Evolutionary conservation across 1,284 basidiomycete genomes (phyloP).

Genomic region (Tranzscheliella williamsii): DNA sequence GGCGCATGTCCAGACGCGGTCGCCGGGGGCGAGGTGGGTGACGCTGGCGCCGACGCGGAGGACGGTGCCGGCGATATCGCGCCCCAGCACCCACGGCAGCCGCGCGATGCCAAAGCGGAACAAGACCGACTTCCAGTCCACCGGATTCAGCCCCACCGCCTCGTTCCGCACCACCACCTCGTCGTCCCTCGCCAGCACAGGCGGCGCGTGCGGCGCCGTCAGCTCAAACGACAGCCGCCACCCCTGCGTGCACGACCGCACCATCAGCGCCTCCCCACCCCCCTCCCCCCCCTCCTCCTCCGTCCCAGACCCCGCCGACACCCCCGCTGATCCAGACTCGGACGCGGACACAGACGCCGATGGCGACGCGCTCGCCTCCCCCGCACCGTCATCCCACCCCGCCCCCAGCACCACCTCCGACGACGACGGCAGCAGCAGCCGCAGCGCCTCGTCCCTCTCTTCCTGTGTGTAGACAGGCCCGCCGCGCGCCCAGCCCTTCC

Average conservation of each 20-base stretch:
- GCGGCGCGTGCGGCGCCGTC: conserved; percentile 17
- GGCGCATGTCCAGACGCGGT: conserved; percentile 59
- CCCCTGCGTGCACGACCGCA: conserved; percentile 43
- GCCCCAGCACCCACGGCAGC: conserved; percentile 62
- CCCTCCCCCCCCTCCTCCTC: conserved; percentile 2
- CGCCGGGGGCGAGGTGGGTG: conserved; percentile 61
- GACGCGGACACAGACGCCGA: background rate
- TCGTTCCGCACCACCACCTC: conserved; percentile 39
- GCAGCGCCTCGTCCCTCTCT: conserved; percentile 24
- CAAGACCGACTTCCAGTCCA: conserved; percentile 48
- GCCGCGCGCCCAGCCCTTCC: too few species aligned
- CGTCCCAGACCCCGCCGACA: background rate
- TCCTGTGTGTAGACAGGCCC: conserved; percentile 12
- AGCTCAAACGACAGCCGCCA: conserved; percentile 53
- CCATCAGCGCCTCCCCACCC: conserved; percentile 38
- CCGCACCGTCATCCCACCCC: conserved; percentile 30
- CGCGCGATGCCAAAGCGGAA: conserved; percentile 51
- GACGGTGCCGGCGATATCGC: conserved; percentile 64
- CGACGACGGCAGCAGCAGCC: conserved; percentile 16
- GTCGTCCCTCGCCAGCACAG: conserved; percentile 2
- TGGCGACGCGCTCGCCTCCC: too few species aligned
- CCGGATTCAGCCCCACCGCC: conserved; percentile 48
- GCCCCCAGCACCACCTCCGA: conserved; percentile 39
- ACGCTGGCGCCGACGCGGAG: conserved; percentile 63
- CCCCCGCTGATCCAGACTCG: too few species aligned